Base-by-base conservation (phyloP, 2,329 filamentous ascomycete genomes). In the Leptographium galeiforme region DNA sequence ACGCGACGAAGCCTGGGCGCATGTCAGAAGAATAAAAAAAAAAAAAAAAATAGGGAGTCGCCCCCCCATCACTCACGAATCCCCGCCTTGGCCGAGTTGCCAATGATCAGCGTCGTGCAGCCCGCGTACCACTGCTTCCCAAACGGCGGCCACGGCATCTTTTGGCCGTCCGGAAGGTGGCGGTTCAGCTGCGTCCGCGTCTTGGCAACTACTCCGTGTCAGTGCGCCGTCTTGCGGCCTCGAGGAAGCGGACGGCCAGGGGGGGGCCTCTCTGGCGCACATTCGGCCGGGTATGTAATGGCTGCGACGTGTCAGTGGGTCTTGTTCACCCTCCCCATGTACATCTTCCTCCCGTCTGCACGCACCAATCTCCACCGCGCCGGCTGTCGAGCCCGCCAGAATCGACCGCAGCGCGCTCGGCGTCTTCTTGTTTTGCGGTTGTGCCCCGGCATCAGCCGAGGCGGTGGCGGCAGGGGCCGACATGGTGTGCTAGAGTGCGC, bases 61-160 rank as follows among this genome's bases (percentile, higher is more conserved):
- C 39, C 18, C 18, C 19, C 19, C 8, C 11, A 10, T n/a, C 44
- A 54, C 52, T 47, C 16, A 90, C 89, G 84, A 58, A 97, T 94
- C 56, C 89, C 93, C 40, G 93, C 93, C 73, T 98, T 98, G 66
- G 93, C 77, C 52, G 89, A 94, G 71, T 98, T 98, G 57, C 93
- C 93, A 61, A 97, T 89, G 56, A 98, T 95, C 66, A 96, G 72
- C 33, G 93, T 97, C 48, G 93, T 97, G 72, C 93, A 98, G 40
- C 93, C 93, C 13, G 93, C 91, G 68, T 98, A 98, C 93, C 93
- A 98, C 68, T 95, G 89, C 61, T 72, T 75, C 49, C 93, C 93
- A 64, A 97, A 97, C 12, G 88, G 87, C 45, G 93, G 93, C 87
- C 89, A 96, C 52, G 91, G 89, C 34, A 96, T 78, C 73, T 95